Evolutionary conservation across 202 grass and related monocot genomes (phyloP).

Genomic region (Digitaria exilis): DNA sequence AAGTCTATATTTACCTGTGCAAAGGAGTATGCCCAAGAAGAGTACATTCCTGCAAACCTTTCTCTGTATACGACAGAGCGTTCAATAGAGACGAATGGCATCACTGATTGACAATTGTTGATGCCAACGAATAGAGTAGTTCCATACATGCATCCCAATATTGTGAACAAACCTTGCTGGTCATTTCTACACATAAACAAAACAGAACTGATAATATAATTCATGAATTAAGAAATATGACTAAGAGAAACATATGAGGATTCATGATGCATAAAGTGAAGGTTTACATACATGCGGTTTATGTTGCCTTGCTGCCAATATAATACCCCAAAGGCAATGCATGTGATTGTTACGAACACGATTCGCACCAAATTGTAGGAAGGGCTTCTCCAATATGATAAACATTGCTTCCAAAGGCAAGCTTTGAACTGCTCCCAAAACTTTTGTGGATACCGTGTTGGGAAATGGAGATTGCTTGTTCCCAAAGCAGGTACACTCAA

Average conservation of each 20-base stretch:
- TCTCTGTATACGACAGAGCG: slow-evolving; percentile 74
- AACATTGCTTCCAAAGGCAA: slow-evolving; percentile 83
- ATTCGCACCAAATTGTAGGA: slow-evolving; percentile 73
- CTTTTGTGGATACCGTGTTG: slow-evolving; percentile 58
- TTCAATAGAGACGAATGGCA: slow-evolving; percentile 76
- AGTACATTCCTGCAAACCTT: slow-evolving; percentile 91
- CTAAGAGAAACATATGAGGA: background rate
- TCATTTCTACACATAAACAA: slow-evolving; percentile 55
- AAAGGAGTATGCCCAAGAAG: slow-evolving; percentile 86
- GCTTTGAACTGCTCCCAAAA: slow-evolving; percentile 74
- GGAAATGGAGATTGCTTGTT: slow-evolving; percentile 53
- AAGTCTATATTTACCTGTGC: slow-evolving; percentile 49
- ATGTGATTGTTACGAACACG: slow-evolving; percentile 36
- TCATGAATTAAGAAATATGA: background rate
- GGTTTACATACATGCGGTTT: slow-evolving; percentile 52
- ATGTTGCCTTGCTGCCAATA: slow-evolving; percentile 69
- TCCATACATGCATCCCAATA: slow-evolving; percentile 65
- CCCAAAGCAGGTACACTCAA: slow-evolving; percentile 54
- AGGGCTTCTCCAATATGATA: slow-evolving; percentile 93
- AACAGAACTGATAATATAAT: background rate
- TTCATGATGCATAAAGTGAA: background rate
- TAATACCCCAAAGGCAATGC: slow-evolving; percentile 46
- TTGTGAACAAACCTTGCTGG: slow-evolving; percentile 81
- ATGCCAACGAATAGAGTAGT: slow-evolving; percentile 57
- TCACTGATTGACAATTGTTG: slow-evolving; percentile 63